Percentiles rank a stretch among this genome's conserved stretches.
Conservation (phyloP, 768 basidiomycete genomes). For the Amanita polypyramis region DNA sequence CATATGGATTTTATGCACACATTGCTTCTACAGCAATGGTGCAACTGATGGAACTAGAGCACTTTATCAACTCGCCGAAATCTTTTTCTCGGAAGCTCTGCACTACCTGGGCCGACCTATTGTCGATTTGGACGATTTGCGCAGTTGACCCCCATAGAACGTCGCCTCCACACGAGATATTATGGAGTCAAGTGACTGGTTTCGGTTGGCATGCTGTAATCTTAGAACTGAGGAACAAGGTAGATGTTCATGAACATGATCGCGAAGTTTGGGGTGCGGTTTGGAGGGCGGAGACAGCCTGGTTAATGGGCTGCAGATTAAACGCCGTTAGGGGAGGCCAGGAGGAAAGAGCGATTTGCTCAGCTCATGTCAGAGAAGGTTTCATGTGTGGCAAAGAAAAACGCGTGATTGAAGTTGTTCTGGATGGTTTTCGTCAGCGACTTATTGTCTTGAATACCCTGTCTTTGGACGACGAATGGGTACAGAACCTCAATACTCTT, state of each 20-base stretch:
- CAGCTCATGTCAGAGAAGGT: slow-evolving; percentile 24
- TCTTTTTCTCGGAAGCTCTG: slow-evolving; percentile 27
- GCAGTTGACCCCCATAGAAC: slow-evolving; percentile 89
- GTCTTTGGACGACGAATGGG: slow-evolving; percentile 6
- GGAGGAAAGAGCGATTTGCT: slow-evolving; percentile 37
- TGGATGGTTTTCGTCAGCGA: slow-evolving; percentile 22
- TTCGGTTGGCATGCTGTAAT: slow-evolving; percentile 67
- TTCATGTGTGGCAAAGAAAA: slow-evolving; percentile 32
- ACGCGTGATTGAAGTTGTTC: slow-evolving; percentile 23
- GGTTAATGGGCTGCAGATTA: slow-evolving; percentile 68
- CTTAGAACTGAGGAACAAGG: slow-evolving; percentile 23
- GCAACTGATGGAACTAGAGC: slow-evolving; percentile 41
- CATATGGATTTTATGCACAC: slow-evolving; percentile 71
- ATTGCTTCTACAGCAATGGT: slow-evolving; percentile 54
- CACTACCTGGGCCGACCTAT: slow-evolving; percentile 44
- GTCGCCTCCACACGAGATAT: slow-evolving; percentile 74
- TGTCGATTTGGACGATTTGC: slow-evolving; percentile 70
- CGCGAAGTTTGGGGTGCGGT: slow-evolving; percentile 36
- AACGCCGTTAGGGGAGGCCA: slow-evolving; percentile 64
- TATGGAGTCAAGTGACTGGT: slow-evolving; percentile 80
- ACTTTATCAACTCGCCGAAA: slow-evolving; percentile 30
- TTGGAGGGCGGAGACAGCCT: slow-evolving; percentile 49
- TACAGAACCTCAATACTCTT: slow-evolving; percentile 18
- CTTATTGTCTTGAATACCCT: slow-evolving; percentile 15
- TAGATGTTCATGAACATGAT: slow-evolving; percentile 22